Evolutionary conservation across 768 basidiomycete species (phyloP), one percentile per base, ranked within the genome.

Genomic region (Lactarius hatsudake): DNA sequence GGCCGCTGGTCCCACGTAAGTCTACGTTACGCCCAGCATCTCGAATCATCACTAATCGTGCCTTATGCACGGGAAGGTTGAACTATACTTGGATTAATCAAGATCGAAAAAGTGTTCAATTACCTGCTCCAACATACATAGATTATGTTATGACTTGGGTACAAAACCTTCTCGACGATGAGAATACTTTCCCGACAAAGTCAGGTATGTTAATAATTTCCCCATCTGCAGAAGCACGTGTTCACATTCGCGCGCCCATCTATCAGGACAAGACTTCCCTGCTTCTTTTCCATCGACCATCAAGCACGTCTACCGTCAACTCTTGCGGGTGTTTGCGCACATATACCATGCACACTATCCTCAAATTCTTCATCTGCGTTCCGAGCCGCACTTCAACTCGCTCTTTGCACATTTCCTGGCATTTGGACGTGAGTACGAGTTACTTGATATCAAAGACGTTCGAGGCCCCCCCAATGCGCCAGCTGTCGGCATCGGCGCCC

Each of bases 91-190:
- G 96, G 96, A 89, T 91, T 66, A 96, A 93, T 74, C 90, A 93
- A 72, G 91, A 89, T 73, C 91, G 94, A 66, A 93, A 94, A 75
- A 88, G 90, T 67, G 88, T 95, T 30, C 82, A 90, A 70, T 82
- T 98, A 0, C 88, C 96, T 1, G 96, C 96, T 17, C 94, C 96
- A 7, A 96, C 93, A 1, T 98, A 98, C 78, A 94, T 98, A 73
- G 96, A 98, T 81, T 96, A 93, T 70, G 96, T 98, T 73, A 94
- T 98, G 90, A 94, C 95, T 5, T 95, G 94, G 82, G 86, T 97
- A 32, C 96, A 98, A 76, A 95, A 92, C 74, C 83, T 96, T 32
- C 82, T 98, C 38, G 93, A 98, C 72, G 96, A 98, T 79, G 95
- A 98, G 73, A 88, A 86, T 72, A 87, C 90, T 63, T 98, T 98